Conservation (phyloP, 352 stramenopile species). For the Aphanomyces stellatus region DNA sequence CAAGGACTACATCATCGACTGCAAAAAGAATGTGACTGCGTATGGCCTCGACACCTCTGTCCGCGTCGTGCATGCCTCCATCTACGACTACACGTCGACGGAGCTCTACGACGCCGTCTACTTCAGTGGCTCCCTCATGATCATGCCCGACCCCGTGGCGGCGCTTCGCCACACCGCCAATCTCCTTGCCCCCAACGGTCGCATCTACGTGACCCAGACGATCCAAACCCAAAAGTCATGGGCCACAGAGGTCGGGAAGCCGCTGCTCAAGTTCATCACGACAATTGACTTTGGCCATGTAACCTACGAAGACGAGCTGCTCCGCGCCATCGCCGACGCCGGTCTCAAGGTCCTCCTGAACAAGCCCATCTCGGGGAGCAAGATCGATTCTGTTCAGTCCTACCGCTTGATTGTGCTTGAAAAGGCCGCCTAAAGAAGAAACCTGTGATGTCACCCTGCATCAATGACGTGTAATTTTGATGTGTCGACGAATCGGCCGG, state of each 20-base stretch:
- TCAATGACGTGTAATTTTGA: background rate
- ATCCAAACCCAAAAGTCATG: conserved; percentile 75
- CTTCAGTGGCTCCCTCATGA: conserved; percentile 88
- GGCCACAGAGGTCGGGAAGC: conserved; percentile 70
- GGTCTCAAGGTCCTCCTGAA: background rate
- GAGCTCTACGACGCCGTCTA: conserved; percentile 85
- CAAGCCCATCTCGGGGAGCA: background rate
- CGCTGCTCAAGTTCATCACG: conserved; percentile 87
- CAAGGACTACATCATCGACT: conserved; percentile 71
- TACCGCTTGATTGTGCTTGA: conserved; percentile 1
- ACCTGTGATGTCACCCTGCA: background rate
- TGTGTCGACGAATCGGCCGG: background rate
- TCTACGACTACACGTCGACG: conserved; percentile 60
- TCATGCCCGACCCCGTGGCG: conserved; percentile 83
- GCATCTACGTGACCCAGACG: conserved; percentile 87
- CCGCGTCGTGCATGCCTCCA: conserved; percentile 55
- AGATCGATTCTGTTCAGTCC: background rate
- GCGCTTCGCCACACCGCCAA: conserved; percentile 55
- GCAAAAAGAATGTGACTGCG: conserved; percentile 37
- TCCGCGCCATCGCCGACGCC: background rate
- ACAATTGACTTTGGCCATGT: conserved; percentile 90
- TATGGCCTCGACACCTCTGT: conserved; percentile 38
- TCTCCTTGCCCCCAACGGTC: conserved; percentile 54
- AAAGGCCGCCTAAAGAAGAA: background rate
- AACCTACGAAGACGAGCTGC: conserved; percentile 47